A percentile compares a stretch with the other conserved stretches of the same genome.
Evolutionary conservation across 306 rosid genomes (phyloP).

Genomic region (Medicago arabica): DNA sequence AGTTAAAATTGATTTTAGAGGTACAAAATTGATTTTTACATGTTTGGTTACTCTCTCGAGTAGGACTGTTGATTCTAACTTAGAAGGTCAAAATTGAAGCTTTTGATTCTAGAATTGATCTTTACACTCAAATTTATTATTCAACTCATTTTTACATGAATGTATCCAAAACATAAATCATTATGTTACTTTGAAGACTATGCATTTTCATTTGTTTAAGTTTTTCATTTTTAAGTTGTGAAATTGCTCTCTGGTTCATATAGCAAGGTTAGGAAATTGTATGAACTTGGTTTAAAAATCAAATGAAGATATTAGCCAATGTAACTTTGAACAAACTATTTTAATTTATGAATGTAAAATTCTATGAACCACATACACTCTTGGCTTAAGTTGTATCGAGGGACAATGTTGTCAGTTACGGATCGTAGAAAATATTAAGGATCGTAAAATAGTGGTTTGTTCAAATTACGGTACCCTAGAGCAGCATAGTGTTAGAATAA

Average conservation of each 20-base stretch:
- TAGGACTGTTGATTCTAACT: too few relatives aligned
- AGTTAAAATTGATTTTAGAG: too few relatives aligned
- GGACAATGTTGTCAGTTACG: background rate
- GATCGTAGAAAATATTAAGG: background rate
- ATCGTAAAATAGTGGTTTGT: background rate
- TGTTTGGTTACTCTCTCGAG: too few relatives aligned
- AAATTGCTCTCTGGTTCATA: background rate
- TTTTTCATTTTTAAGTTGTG: background rate
- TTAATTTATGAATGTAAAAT: background rate
- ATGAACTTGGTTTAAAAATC: background rate
- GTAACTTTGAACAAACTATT: background rate
- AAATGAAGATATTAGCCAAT: background rate
- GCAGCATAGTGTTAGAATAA: background rate
- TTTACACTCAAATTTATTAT: too few relatives aligned
- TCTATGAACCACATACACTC: background rate
- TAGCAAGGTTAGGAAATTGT: background rate
- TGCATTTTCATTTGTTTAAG: background rate
- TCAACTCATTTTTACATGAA: too few relatives aligned
- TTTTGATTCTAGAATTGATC: too few relatives aligned
- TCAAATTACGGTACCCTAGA: background rate
- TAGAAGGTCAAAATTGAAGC: too few relatives aligned
- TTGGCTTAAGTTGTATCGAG: background rate
- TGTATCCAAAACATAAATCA: too few relatives aligned
- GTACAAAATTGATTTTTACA: too few relatives aligned
- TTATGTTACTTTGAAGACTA: too few relatives aligned